Evolutionary conservation across 495 filamentous ascomycete genomes (phyloP).

Genomic region (Penicillium ochrochloron): DNA sequence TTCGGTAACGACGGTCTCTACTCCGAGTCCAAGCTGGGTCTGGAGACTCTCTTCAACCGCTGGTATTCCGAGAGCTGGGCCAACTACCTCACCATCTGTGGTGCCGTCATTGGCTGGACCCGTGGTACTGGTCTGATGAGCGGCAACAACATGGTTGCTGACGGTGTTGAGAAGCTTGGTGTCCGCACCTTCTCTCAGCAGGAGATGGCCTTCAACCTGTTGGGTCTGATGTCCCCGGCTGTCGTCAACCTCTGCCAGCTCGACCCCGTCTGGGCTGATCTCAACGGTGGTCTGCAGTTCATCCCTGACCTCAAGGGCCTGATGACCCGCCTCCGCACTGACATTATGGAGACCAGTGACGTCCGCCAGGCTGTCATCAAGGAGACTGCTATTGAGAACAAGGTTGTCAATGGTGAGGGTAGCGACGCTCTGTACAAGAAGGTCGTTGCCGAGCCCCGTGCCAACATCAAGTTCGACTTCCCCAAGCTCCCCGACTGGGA

Average conservation of each 20-base stretch:
- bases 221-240: slow-evolving; percentile 92
- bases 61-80: slow-evolving; percentile 98
- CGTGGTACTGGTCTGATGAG: slow-evolving; percentile 98
- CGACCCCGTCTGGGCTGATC: slow-evolving; percentile 94
- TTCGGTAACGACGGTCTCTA: slow-evolving; percentile 98
- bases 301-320: slow-evolving; percentile 95
- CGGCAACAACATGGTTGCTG: slow-evolving; percentile 96
- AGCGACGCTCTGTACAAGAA: slow-evolving; percentile 93
- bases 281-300: slow-evolving; percentile 97
- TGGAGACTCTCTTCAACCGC: slow-evolving; percentile 97
- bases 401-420: slow-evolving; percentile 92
- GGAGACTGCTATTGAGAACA: slow-evolving; percentile 96
- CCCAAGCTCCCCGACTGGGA: slow-evolving; percentile 90
- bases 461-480: slow-evolving; percentile 97
- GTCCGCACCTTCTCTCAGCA: slow-evolving; percentile 98
- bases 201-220: slow-evolving; percentile 99
- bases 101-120: slow-evolving; percentile 98
- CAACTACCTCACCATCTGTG: slow-evolving; percentile 97
- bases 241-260: slow-evolving; percentile 95
- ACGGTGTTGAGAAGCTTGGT: slow-evolving; percentile 93
- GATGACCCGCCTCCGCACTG: slow-evolving; percentile 87
- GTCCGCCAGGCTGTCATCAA: slow-evolving; percentile 91
- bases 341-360: slow-evolving; percentile 92
- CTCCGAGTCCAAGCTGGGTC: slow-evolving; percentile 94
- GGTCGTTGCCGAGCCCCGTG: slow-evolving; percentile 87